Evolutionary conservation across 331 rosid species (phyloP), one percentile per base, ranked within the genome.

Genomic region (Rhamnella rubrinervis): DNA sequence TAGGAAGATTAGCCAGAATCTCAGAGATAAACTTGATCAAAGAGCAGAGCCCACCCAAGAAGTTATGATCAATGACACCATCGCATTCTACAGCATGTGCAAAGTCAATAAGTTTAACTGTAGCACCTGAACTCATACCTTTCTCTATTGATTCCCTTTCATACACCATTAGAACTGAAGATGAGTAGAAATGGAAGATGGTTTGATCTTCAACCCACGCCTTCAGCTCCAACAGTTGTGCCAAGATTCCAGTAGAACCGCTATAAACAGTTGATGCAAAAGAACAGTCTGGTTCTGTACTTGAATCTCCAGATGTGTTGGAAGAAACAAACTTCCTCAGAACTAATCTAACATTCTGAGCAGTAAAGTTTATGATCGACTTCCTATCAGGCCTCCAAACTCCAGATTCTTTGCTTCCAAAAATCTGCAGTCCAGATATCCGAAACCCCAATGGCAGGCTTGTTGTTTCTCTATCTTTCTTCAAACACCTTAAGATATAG

Each of bases 21-120:
- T 89, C 95, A 0, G 81, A 68, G 50, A 91, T 63, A 61, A 87
- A 81, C 82, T 85, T 84, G n/a, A 93, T 91, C 60, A 91, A 84
- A 75, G 95, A 88, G 76, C 95, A 91, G 19, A 93, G 89, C n/a
- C 97, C 98, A 5, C 98, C 98, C 73, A 91, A 77, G 85, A 88
- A 93, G 74, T 91, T 93, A 81, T 88, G 97, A 83, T 93, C 98
- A 57, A 93, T 91, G 35, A 62, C 84, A 46, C 91, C 97, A 6
- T 67, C 67, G 7, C 84, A 90, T 3, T 86, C 87, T 12, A 69
- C 55, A 0, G 83, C 91, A 62, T 91, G 97, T 0, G 97, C 97
- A 77, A 93, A 93, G 77, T 91, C 97, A 65, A 93, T 64, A 1
- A 93, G 96, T 78, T 85, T 91, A 68, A 93, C 75, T 16, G 64